Evolutionary conservation across 116 monocot genomes (phyloP).

Genomic region (Phalaenopsis hybrid): DNA sequence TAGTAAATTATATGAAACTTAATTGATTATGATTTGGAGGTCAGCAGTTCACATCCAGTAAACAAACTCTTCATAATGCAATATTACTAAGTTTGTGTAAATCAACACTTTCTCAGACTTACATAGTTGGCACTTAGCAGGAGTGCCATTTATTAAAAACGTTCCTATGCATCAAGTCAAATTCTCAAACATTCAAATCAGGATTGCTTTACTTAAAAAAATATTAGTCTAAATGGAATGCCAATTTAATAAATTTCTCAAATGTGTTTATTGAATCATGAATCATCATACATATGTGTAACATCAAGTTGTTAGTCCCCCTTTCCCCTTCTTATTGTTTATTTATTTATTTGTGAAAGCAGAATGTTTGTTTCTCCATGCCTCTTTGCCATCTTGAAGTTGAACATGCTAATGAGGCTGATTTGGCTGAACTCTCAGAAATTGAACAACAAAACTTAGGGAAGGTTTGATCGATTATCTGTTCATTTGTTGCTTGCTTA

Average conservation of each 20-base stretch:
- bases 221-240: not conserved
- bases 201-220: not conserved
- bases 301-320: not conserved
- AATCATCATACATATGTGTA: not conserved
- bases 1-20: not conserved
- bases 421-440: conserved; percentile 78
- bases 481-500: not conserved
- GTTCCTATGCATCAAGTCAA: not conserved
- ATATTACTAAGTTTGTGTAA: not conserved
- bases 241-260: not conserved
- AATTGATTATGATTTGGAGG: not conserved
- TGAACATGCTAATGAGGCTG: conserved; percentile 68
- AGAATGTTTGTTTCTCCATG: conserved; percentile 82
- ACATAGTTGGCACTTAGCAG: not conserved
- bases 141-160: not conserved
- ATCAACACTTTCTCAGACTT: not conserved
- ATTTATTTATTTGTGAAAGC: not conserved
- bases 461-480: conserved; percentile 39
- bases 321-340: not conserved
- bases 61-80: not conserved
- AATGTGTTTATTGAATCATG: not conserved
- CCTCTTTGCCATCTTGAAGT: conserved; percentile 71
- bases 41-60: not conserved
- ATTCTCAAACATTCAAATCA: not conserved
- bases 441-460: conserved; percentile 70